These are phyloP conservation scores for Helicocarpus griseus DNA, from an alignment of 2,329 filamentous ascomycete species.

Conservation along the genomic window DNA sequence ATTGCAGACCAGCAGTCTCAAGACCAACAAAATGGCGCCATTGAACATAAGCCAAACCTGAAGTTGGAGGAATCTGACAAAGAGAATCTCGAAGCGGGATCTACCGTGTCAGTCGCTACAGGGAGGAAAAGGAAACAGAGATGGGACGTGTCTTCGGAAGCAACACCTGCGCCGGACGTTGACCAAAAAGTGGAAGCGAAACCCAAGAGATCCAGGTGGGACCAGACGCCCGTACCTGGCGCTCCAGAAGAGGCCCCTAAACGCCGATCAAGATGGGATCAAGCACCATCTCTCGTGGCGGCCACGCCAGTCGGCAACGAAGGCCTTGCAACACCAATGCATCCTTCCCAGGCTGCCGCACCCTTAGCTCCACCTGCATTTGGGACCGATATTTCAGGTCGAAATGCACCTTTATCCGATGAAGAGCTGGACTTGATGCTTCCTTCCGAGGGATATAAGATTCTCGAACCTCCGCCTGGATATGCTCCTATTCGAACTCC, in stretches of 20 bases:
- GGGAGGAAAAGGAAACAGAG: conserved; percentile 83
- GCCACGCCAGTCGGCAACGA: conserved; percentile 65
- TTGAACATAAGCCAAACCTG: conserved; percentile 64
- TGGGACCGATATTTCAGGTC: conserved; percentile 68
- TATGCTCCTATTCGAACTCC: conserved; percentile 77
- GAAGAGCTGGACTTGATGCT: conserved; percentile 90
- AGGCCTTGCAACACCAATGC: conserved; percentile 69
- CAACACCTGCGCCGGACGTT: conserved; percentile 41
- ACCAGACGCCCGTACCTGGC: conserved; percentile 60
- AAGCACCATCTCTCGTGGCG: conserved; percentile 58
- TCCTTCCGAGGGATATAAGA: conserved; percentile 84
- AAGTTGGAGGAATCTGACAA: conserved; percentile 57
- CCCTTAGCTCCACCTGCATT: conserved; percentile 53
- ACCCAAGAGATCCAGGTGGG: conserved; percentile 76
- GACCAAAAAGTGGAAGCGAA: conserved; percentile 48
- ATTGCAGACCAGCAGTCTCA: conserved; percentile 66
- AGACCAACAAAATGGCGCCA: conserved; percentile 42
- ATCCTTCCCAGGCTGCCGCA: conserved; percentile 53
- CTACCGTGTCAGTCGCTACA: conserved; percentile 52
- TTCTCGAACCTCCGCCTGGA: conserved; percentile 80
- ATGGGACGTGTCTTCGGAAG: conserved; percentile 71
- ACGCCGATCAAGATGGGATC: conserved; percentile 83
- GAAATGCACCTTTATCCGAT: conserved; percentile 77
- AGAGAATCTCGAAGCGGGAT: conserved; percentile 61
- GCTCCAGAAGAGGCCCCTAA: conserved; percentile 51